phyloP scores from a whole-genome alignment of 371 early-diverging fungal genomes.

The Mucor velutinosus region DNA sequence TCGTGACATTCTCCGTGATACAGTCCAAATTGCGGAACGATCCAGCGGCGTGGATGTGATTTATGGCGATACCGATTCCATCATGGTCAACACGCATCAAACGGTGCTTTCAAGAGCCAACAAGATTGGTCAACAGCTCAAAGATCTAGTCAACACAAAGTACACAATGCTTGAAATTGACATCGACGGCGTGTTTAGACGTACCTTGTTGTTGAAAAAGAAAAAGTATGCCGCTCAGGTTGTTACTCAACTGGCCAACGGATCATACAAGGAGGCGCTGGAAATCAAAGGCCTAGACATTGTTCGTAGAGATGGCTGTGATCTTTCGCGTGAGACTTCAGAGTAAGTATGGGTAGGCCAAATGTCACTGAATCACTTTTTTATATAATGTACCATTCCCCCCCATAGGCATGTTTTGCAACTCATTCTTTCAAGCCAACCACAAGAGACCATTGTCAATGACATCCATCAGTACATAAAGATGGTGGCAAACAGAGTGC shows the following conservation, averaged over 20 bases:
- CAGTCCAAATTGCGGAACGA: constrained; percentile 81
- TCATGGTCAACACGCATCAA: constrained; percentile 96
- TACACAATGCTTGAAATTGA: constrained; percentile 96
- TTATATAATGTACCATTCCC: too few species aligned
- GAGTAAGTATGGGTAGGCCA: constrained; percentile 38
- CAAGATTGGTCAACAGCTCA: constrained; percentile 76
- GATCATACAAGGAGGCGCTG: constrained; percentile 51
- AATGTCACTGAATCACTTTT: too few species aligned
- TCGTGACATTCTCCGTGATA: constrained; percentile 92
- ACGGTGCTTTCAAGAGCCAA: constrained; percentile 65
- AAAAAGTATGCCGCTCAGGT: constrained; percentile 98
- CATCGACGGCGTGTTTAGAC: constrained; percentile 92
- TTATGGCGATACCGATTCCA: constrained; percentile 99
- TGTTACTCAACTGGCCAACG: constrained; percentile 38
- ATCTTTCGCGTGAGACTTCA: constrained; percentile 80
- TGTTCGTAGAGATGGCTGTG: constrained; percentile 97
- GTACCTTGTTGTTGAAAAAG: constrained; percentile 95
- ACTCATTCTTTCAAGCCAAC: constrained; percentile 66
- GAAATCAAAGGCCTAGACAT: constrained; percentile 97
- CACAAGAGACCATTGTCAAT: constrained; percentile 56
- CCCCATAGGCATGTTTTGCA: constrained; percentile 65
- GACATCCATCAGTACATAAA: constrained; percentile 10
- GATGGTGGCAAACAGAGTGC: constrained; percentile 51
- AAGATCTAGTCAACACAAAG: constrained; percentile 82
- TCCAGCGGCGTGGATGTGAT: constrained; percentile 83